Evolutionary conservation across 495 filamentous ascomycete species (phyloP), one percentile per base, ranked within the genome.

Genomic region (Halenospora varia): DNA sequence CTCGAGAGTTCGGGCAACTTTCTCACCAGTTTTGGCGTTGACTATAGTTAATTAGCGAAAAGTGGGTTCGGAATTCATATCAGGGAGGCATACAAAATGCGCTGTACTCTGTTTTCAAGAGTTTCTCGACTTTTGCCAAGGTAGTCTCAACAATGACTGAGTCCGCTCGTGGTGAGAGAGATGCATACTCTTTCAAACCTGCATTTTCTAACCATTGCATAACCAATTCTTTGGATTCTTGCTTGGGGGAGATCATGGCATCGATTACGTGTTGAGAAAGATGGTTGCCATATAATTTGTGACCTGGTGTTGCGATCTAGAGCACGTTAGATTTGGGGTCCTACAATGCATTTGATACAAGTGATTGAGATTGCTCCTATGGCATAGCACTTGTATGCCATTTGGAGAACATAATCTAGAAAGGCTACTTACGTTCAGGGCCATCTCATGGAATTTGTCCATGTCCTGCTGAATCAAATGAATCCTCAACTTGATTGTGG

Each of bases 1-100:
- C 39, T 71, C 62, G 45, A 74, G 65, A 29, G 71, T 71, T n/a
- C 71, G 52, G n/a, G 62, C 20, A 3, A 56, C 40, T 2, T 11
- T 47, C 1, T 55, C 46, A 6, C 55, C 48, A 22, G 58, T 29
- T 10, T 50, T 23, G 18, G 54, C 29, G n/a, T 51, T 52, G 26
- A 55, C 62, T 64, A 22, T 42, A n/a, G n/a, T 18, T 4, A 10
- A 6, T 22, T n/a, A n/a, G n/a, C n/a, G n/a, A n/a, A n/a, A n/a
- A n/a, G n/a, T n/a, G n/a, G n/a, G n/a, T n/a, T n/a, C n/a, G n/a
- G n/a, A n/a, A n/a, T n/a, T n/a, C n/a, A n/a, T n/a, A n/a, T n/a
- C n/a, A n/a, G n/a, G n/a, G n/a, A n/a, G n/a, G n/a, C n/a, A n/a
- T n/a, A 65, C 62, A 51, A 39, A 59, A 65, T 20, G 42, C 23